Base-by-base conservation (phyloP, 805 yeast species). In the Lipomyces japonicus region DNA sequence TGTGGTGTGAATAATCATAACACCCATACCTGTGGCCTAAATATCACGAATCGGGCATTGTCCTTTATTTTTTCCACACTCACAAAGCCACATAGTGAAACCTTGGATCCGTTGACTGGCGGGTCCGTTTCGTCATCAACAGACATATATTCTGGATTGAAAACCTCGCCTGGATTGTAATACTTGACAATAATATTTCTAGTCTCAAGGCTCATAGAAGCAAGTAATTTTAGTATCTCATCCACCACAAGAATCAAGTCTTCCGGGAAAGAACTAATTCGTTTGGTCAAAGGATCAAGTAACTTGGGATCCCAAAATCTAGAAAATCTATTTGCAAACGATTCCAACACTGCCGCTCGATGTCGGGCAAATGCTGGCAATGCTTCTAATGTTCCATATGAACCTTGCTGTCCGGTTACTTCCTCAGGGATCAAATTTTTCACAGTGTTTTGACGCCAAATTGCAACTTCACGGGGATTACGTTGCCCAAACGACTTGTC, bases 121-220 rank as follows among this genome's bases (percentile, higher is more conserved):
- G 24, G 21, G 22, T 14, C 18, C 9, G 6, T 18, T 9, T 41
- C 44, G 16, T 28, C 44, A 12, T 19, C 41, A 7, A 18, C 42
- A 9, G 18, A 19, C 44, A 41, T 41, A n/a, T 14, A 16, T 19
- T 41, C 6, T 10, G 16, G 12, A 18, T 24, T 16, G 22, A 22
- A 30, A 16, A n/a, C n/a, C 18, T 19, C 18, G n/a, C 41, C 41
- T 18, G 44, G 41, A 16, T 10, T 24, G 16, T 23, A 12, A 28
- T 9, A 26, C 9, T 26, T 16, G 7, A 41, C 35, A 18, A 16
- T 9, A n/a, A 41, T 41, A 14, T 32, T 19, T 4, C 44, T 23
- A 9, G 24, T 32, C n/a, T 41, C 44, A 4, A 41, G 37, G 10
- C 37, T 41, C 44, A 41, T 41, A 12, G 39, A 23, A 4, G 39